These are phyloP conservation scores for Gaeumannomyces sp. DNA, from an alignment of 2,329 filamentous ascomycete species.

Conservation along the genomic window DNA sequence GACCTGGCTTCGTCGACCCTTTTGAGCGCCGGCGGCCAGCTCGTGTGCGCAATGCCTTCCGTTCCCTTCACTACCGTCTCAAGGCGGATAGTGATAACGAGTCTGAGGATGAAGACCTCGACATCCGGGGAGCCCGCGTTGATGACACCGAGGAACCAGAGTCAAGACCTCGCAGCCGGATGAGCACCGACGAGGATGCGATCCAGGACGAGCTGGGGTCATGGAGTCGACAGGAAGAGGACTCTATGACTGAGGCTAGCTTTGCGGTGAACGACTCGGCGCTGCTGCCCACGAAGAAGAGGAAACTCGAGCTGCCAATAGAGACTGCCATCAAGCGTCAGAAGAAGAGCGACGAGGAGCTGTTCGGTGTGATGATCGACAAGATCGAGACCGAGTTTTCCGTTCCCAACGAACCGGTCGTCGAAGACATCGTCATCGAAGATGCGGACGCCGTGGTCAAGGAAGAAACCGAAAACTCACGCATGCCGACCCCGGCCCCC, in stretches of 20 bases:
- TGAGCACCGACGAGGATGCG: constrained; percentile 55
- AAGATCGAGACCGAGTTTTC: constrained; percentile 45
- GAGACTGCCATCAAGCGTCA: constrained; percentile 69
- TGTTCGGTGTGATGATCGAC: constrained; percentile 60
- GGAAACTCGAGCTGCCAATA: constrained; percentile 66
- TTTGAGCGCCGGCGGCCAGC: constrained; percentile 60
- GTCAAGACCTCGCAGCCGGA: constrained; percentile 71
- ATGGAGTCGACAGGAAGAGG: constrained; percentile 50
- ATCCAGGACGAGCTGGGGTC: constrained; percentile 41
- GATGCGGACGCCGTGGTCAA: constrained; percentile 38
- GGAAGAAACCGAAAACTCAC: constrained; percentile 37
- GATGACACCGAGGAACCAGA: constrained; percentile 82
- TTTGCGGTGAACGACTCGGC: constrained; percentile 53
- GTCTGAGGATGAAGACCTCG: constrained; percentile 68
- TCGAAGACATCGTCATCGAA: constrained; percentile 43
- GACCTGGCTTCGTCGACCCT: constrained; percentile 60
- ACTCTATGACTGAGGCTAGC: constrained; percentile 67
- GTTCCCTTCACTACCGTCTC: constrained; percentile 76
- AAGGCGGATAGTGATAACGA: constrained; percentile 75
- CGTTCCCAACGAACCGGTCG: constrained; percentile 34
- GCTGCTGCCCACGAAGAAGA: constrained; percentile 52
- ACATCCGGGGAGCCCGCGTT: neutral
- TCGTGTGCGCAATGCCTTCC: constrained; percentile 54
- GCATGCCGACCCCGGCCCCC: constrained; percentile 40
- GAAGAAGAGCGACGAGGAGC: constrained; percentile 73